Base-by-base conservation (phyloP, 2,329 filamentous ascomycete genomes). In the Monascus ruber region DNA sequence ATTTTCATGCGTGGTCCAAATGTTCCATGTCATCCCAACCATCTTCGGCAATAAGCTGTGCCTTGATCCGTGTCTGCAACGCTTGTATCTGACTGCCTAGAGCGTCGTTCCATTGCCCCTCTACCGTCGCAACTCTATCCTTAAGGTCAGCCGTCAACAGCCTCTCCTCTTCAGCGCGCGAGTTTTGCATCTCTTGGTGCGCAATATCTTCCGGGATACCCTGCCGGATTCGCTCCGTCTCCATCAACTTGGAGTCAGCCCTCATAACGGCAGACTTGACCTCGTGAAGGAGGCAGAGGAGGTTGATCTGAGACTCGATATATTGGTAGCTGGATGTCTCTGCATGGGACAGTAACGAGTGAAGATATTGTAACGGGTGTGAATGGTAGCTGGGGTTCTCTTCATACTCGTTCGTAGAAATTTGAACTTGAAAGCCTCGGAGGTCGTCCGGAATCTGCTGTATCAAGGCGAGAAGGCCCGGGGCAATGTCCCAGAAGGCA, bases 401-500 rank as follows among this genome's bases (percentile, higher is more conserved):
- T 3, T 81, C 78, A 48, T 81, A 83, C 61, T 98, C 91, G 11
- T 77, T 70, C 0, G 73, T 58, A 0, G 91, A 88, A 34, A 96
- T 87, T 50, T 83, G 76, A 35, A 94, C 74, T 24, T 77, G 70
- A 61, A 94, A 87, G 1, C 64, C 65, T 3, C 56, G 50, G 25
- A 74, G 56, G 24, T 63, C 50, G 1, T 64, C 58, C 0, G 87
- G 88, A 24, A 95, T 80, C 52, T 83, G 83, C 43, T 94, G 84
- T 7, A 94, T 73, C 35, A 96, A 70, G 10, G 79, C 73, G 25
- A 82, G 72, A 0, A 98, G 72, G 3, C 81, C 79, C 2, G 91
- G 91, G 1, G 88, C 89, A 52, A 96, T 94, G 56, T 98, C 91
- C 91, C 91, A 98, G 60, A 96, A 98, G 0, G 89, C 88, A 6